phyloP scores from a whole-genome alignment of 179 eudicot genomes.

The Pouteria campechiana region DNA sequence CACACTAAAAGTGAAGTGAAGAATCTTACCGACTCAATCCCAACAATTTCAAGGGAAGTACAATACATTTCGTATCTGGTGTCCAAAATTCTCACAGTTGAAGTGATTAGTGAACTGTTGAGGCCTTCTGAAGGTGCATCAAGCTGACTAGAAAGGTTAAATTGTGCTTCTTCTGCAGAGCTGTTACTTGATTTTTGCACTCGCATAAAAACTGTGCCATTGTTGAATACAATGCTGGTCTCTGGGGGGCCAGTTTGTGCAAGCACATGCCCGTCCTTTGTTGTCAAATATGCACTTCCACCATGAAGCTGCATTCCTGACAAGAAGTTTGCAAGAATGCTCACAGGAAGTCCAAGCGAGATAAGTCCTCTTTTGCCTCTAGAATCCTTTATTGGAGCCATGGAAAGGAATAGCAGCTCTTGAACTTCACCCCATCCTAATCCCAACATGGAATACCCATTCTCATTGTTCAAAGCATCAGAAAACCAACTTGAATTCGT shows the following conservation, averaged over 20 bases:
- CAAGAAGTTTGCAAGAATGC: constrained; percentile 15
- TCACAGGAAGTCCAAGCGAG: constrained; percentile 34
- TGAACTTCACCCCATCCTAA: constrained; percentile 6
- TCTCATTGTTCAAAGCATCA: constrained; percentile 20
- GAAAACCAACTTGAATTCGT: constrained; percentile 18
- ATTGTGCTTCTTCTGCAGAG: too few relatives aligned
- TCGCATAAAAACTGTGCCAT: constrained; percentile 8
- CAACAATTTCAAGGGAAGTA: constrained; percentile 30
- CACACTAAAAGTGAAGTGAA: not conserved
- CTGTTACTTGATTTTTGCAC: not conserved
- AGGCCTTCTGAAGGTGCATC: constrained; percentile 2
- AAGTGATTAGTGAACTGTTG: too few relatives aligned
- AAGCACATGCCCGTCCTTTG: constrained; percentile 18
- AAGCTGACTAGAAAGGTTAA: too few relatives aligned
- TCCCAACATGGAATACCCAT: constrained; percentile 29
- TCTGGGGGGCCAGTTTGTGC: constrained; percentile 13
- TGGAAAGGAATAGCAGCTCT: constrained; percentile 15
- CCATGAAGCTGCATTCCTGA: constrained; percentile 11
- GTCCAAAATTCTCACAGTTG: constrained; percentile 19
- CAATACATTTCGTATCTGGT: constrained; percentile 20
- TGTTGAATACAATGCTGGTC: constrained; percentile 10
- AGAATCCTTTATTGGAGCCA: constrained; percentile 16
- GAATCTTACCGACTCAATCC: constrained; percentile 32
- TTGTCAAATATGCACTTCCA: constrained; percentile 36
- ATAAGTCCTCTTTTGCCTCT: constrained; percentile 27